A percentile compares a stretch with the other conserved stretches of the same genome.
Conservation (phyloP, 2,329 filamentous ascomycete species). For the Pyricularia pennisetigena region DNA sequence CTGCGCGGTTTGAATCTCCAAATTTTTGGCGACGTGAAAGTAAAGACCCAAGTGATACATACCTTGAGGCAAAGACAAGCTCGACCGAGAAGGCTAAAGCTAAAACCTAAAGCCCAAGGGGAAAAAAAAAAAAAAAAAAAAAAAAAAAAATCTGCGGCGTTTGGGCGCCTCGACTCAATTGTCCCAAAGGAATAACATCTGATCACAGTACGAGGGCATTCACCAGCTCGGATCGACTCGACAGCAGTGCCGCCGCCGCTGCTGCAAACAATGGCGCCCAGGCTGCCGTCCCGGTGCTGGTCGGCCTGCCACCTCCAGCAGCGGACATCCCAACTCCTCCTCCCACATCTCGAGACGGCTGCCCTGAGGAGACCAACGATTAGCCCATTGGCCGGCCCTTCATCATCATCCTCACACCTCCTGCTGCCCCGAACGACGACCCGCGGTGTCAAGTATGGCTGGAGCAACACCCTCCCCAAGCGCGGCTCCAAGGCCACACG, state of each 20-base stretch:
- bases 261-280: slow-evolving; percentile 18
- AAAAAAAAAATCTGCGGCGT: slow-evolving; percentile 1
- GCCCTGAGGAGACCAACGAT: neutral
- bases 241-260: neutral
- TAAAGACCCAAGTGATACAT: neutral
- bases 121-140: too few relatives aligned
- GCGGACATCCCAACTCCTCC: slow-evolving; percentile 13
- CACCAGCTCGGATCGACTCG: neutral
- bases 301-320: slow-evolving; percentile 9
- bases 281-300: slow-evolving; percentile 22
- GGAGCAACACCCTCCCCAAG: slow-evolving; percentile 36
- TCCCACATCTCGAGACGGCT: slow-evolving; percentile 5
- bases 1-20: neutral
- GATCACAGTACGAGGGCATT: neutral
- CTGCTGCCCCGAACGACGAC: slow-evolving; percentile 33
- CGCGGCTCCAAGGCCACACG: slow-evolving; percentile 42
- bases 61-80: neutral
- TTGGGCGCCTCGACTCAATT: neutral
- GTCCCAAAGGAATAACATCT: neutral
- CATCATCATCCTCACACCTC: slow-evolving; percentile 13
- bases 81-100: neutral
- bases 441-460: slow-evolving; percentile 49
- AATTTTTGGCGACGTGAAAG: slow-evolving; percentile 1
- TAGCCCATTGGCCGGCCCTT: neutral
- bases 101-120: neutral